Evolutionary conservation across 2,329 filamentous ascomycete genomes (phyloP).

Genomic region (Curvularia lunata): DNA sequence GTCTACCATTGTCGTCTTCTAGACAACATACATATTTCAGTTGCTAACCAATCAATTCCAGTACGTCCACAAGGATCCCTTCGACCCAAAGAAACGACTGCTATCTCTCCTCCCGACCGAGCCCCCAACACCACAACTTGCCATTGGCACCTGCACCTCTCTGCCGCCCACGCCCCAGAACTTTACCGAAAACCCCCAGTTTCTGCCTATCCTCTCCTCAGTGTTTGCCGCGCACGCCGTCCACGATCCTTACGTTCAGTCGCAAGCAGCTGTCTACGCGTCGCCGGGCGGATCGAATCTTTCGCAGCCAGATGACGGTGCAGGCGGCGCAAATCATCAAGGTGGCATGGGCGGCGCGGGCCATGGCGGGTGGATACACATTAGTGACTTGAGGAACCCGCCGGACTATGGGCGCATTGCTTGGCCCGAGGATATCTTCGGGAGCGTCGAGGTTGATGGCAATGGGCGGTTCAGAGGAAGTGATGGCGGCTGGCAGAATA

Average conservation of each 20-base stretch:
- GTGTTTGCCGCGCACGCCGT: slow-evolving; percentile 62
- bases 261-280: slow-evolving; percentile 65
- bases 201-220: slow-evolving; percentile 63
- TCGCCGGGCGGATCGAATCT: slow-evolving; percentile 64
- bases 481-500: slow-evolving; percentile 65
- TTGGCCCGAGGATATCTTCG: slow-evolving; percentile 71
- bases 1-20: no score
- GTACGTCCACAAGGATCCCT: slow-evolving; percentile 59
- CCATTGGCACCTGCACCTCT: slow-evolving; percentile 61
- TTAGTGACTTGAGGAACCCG: slow-evolving; percentile 65
- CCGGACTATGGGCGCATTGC: slow-evolving; percentile 70
- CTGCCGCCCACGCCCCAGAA: slow-evolving; percentile 64
- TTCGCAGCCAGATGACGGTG: slow-evolving; percentile 55
- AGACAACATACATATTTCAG: no score
- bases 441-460: slow-evolving; percentile 67
- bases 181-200: slow-evolving; percentile 62
- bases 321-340: slow-evolving; percentile 64
- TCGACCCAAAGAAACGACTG: slow-evolving; percentile 51
- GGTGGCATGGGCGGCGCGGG: slow-evolving; percentile 64
- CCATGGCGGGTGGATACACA: slow-evolving; percentile 67
- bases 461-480: slow-evolving; percentile 62
- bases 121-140: slow-evolving; percentile 60
- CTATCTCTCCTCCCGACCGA: slow-evolving; percentile 63
- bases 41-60: slow-evolving; percentile 31
- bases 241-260: slow-evolving; percentile 62